A percentile compares a stretch with the other conserved stretches of the same genome.
Evolutionary conservation across 805 yeast genomes (phyloP).

Genomic region (Starmera dryadoides): DNA sequence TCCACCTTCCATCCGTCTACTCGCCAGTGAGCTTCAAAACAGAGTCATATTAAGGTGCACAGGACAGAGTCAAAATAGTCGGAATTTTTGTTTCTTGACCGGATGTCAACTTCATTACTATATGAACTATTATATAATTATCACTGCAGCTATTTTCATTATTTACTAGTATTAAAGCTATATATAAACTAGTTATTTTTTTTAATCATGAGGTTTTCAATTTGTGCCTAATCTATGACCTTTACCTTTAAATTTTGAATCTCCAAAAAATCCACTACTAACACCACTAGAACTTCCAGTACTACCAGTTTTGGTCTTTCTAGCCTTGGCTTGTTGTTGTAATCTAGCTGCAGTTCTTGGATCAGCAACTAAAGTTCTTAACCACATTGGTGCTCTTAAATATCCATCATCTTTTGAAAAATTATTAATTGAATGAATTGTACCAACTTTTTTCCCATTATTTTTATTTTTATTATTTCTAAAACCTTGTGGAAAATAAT

Average conservation of each 20-base stretch:
- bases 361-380: conserved; percentile 12
- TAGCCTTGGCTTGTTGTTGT: background rate
- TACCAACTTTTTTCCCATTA: conserved; percentile 22
- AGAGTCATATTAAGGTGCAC: too few species aligned
- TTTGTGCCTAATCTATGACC: conserved; percentile 33
- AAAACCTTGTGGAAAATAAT: conserved; percentile 12
- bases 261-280: conserved; percentile 1
- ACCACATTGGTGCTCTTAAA: conserved; percentile 47
- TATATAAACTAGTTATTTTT: too few species aligned
- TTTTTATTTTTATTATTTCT: conserved; percentile 15
- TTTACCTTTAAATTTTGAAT: conserved; percentile 25
- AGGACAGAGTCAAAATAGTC: too few species aligned
- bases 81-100: too few species aligned
- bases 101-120: too few species aligned
- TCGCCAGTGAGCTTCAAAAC: too few species aligned
- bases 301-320: background rate
- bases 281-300: too few species aligned
- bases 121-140: too few species aligned
- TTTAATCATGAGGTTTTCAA: background rate
- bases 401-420: conserved; percentile 39
- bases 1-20: too few species aligned
- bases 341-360: background rate
- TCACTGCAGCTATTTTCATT: too few species aligned
- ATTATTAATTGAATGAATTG: conserved; percentile 22
- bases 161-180: too few species aligned